These are phyloP conservation scores for Sphagnurus paluster DNA, from an alignment of 1,284 basidiomycete genomes.

Conservation along the genomic window DNA sequence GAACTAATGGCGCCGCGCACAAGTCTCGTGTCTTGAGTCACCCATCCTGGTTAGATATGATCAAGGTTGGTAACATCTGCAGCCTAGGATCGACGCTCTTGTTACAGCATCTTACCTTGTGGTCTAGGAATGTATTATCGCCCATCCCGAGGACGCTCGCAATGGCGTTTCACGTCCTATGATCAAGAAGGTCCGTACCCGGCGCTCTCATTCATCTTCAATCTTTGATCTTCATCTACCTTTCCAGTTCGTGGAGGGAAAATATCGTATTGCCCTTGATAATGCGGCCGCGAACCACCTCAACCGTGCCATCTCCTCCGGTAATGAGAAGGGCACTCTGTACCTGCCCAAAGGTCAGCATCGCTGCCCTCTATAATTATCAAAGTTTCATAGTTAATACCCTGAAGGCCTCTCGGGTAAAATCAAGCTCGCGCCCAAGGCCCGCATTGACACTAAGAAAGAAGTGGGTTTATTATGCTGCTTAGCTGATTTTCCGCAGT, in stretches of 20 bases:
- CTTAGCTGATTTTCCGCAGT: slow-evolving; percentile 10
- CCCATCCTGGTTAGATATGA: slow-evolving; percentile 55
- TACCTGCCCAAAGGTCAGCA: slow-evolving; percentile 67
- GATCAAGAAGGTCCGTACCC: slow-evolving; percentile 71
- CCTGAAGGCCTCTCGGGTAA: slow-evolving; percentile 72
- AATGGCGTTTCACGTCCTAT: slow-evolving; percentile 70
- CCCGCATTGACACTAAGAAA: slow-evolving; percentile 57
- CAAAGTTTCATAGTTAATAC: slow-evolving; percentile 33
- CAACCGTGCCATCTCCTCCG: slow-evolving; percentile 68
- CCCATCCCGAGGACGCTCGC: slow-evolving; percentile 66
- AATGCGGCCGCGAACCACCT: slow-evolving; percentile 65
- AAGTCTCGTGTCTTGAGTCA: slow-evolving; percentile 40
- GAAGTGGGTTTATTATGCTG: slow-evolving; percentile 49
- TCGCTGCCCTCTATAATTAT: slow-evolving; percentile 20
- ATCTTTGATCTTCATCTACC: slow-evolving; percentile 16
- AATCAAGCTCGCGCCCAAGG: slow-evolving; percentile 65
- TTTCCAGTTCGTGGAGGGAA: slow-evolving; percentile 60
- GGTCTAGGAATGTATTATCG: slow-evolving; percentile 60
- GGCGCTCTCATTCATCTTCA: slow-evolving; percentile 14
- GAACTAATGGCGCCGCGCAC: slow-evolving; percentile 30
- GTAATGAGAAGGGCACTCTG: slow-evolving; percentile 66
- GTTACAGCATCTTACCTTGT: slow-evolving; percentile 13
- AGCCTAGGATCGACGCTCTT: slow-evolving; percentile 5
- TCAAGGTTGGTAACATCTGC: slow-evolving; percentile 40
- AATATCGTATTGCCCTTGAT: slow-evolving; percentile 64